A percentile compares a stretch with the other conserved stretches of the same genome.
Evolutionary conservation across 2,329 filamentous ascomycete species (phyloP).

Genomic region (Ilyonectria destructans): DNA sequence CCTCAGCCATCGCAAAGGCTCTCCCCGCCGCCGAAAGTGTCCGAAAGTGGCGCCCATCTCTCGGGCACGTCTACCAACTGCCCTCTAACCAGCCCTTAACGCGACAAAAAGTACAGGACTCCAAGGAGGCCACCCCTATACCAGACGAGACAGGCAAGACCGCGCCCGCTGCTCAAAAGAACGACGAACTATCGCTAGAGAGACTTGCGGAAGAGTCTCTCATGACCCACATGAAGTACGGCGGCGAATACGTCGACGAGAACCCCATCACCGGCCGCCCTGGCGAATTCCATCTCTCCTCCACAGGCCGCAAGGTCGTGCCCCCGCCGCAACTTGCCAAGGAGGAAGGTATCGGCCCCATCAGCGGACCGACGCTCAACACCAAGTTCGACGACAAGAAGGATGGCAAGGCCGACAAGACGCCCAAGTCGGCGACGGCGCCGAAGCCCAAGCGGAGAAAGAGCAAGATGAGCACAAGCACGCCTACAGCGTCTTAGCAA

Average conservation of each 20-base stretch:
- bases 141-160: conserved; percentile 57
- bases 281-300: conserved; percentile 76
- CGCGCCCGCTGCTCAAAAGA: conserved; percentile 53
- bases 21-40: conserved; percentile 67
- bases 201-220: conserved; percentile 73
- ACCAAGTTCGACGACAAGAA: conserved; percentile 64
- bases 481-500: conserved; percentile 54
- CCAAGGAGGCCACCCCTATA: conserved; percentile 65
- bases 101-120: conserved; percentile 55
- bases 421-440: conserved; percentile 59
- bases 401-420: conserved; percentile 64
- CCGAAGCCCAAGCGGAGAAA: conserved; percentile 65
- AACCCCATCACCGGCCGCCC: conserved; percentile 78
- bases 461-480: conserved; percentile 62
- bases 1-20: conserved; percentile 68
- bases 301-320: conserved; percentile 69
- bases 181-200: conserved; percentile 60
- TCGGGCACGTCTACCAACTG: conserved; percentile 67
- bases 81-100: conserved; percentile 50
- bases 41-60: conserved; percentile 70
- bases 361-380: conserved; percentile 57
- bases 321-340: conserved; percentile 52
- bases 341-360: conserved; percentile 53
- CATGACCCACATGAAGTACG: conserved; percentile 71
- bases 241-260: conserved; percentile 78